phyloP scores from a whole-genome alignment of 805 yeast species.

The Metschnikowia cerradonensis region DNA sequence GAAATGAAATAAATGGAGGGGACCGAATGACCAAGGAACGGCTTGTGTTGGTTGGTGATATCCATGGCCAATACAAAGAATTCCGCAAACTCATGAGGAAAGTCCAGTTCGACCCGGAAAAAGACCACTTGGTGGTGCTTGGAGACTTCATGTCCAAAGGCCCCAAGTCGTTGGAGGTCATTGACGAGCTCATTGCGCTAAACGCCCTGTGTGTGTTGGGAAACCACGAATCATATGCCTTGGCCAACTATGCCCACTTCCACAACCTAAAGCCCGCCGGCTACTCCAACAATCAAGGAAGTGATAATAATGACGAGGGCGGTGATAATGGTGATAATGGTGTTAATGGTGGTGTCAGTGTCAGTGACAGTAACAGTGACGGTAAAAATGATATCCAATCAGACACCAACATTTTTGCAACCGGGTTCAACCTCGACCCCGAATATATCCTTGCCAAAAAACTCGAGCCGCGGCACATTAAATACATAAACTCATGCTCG shows the following conservation, averaged over 20 bases:
- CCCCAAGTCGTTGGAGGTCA: conserved; percentile 62
- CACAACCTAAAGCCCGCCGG: conserved; percentile 41
- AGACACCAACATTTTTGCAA: not conserved
- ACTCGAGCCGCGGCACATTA: conserved; percentile 56
- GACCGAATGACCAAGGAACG: conserved; percentile 31
- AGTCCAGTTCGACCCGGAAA: conserved; percentile 40
- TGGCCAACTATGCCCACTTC: conserved; percentile 59
- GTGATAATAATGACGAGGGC: too few relatives aligned
- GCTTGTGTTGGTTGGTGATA: conserved; percentile 74
- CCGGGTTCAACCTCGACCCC: conserved; percentile 31
- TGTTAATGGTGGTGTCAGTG: too few relatives aligned
- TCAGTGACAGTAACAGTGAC: too few relatives aligned
- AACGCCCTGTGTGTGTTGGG: conserved; percentile 76
- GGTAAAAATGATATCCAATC: too few relatives aligned
- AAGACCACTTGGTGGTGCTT: conserved; percentile 61
- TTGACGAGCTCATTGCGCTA: conserved; percentile 52
- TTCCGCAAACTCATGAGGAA: conserved; percentile 51
- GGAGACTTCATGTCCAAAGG: conserved; percentile 92
- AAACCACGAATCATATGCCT: conserved; percentile 76
- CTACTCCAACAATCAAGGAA: not conserved
- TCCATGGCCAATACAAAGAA: conserved; percentile 72
- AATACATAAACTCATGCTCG: conserved; percentile 59
- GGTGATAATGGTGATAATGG: too few relatives aligned
- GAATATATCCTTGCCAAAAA: conserved; percentile 47
- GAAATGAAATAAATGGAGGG: too few relatives aligned